A percentile compares a stretch with the other conserved stretches of the same genome.
Conservation (phyloP, 306 rosid species). For the Sesbania bispinosa region DNA sequence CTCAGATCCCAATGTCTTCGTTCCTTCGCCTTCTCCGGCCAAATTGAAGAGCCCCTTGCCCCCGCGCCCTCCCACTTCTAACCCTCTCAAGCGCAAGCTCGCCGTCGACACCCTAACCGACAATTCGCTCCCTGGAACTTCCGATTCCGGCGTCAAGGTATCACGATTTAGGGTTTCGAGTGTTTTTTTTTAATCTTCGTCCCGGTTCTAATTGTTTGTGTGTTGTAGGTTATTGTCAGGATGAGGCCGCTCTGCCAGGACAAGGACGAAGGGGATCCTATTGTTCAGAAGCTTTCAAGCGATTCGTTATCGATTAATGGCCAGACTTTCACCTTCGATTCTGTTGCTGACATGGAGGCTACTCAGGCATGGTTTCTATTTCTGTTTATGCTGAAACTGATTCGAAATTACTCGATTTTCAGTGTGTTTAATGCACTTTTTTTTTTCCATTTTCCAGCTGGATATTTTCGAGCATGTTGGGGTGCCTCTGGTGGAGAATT, state of each 20-base stretch:
- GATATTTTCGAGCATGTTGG: slow-evolving; percentile 88
- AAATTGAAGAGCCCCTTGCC: slow-evolving; percentile 54
- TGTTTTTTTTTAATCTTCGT: too few relatives aligned
- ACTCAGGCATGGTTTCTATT: slow-evolving; percentile 85
- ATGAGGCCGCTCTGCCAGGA: slow-evolving; percentile 56
- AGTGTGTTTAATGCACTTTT: neutral
- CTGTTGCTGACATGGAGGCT: slow-evolving; percentile 59
- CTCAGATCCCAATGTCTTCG: too few relatives aligned
- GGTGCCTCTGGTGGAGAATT: slow-evolving; percentile 80
- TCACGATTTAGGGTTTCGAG: neutral
- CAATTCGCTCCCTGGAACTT: slow-evolving; percentile 40
- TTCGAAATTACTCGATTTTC: neutral
- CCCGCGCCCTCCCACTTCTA: slow-evolving; percentile 71
- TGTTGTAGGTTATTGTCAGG: slow-evolving; percentile 67
- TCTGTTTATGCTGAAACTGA: too few relatives aligned
- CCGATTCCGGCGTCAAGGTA: slow-evolving; percentile 86
- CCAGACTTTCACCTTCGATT: slow-evolving; percentile 75
- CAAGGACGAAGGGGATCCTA: slow-evolving; percentile 58
- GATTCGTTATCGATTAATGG: slow-evolving; percentile 68
- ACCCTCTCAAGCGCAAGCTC: slow-evolving; percentile 85
- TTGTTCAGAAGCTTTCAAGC: slow-evolving; percentile 53
- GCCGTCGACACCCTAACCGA: slow-evolving; percentile 33
- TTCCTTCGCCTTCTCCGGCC: neutral
- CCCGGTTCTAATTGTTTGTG: neutral
- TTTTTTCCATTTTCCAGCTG: slow-evolving; percentile 43